Evolutionary conservation across 2,329 filamentous ascomycete species (phyloP).

Genomic region (Epichloe amarillans): DNA sequence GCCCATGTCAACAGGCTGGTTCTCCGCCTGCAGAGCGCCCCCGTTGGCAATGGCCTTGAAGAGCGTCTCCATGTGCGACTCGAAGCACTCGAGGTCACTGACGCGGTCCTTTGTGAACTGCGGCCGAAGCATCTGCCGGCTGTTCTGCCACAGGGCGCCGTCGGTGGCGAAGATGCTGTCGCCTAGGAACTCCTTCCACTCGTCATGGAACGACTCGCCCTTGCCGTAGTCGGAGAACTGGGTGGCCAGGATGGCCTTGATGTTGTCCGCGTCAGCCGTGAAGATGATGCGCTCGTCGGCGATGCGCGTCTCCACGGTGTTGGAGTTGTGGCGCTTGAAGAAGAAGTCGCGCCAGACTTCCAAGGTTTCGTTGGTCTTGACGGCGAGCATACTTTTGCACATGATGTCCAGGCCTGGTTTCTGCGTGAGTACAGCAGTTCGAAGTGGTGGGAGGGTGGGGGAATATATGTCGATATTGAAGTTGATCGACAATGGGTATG

Average conservation of each 20-base stretch:
- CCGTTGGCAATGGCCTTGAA: slow-evolving; percentile 52
- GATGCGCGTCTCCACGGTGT: slow-evolving; percentile 52
- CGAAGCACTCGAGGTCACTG: slow-evolving; percentile 69
- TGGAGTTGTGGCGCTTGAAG: slow-evolving; percentile 22
- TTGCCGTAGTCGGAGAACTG: slow-evolving; percentile 43
- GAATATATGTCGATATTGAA: neutral
- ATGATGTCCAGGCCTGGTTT: slow-evolving; percentile 49
- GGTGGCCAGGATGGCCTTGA: slow-evolving; percentile 42
- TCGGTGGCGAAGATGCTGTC: slow-evolving; percentile 66
- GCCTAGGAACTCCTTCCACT: slow-evolving; percentile 35
- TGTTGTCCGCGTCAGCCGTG: slow-evolving; percentile 41
- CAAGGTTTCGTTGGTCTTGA: slow-evolving; percentile 40
- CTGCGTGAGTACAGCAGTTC: neutral
- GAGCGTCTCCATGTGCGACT: slow-evolving; percentile 63
- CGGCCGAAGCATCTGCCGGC: slow-evolving; percentile 68
- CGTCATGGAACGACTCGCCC: slow-evolving; percentile 26
- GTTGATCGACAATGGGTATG: no score
- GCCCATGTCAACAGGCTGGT: slow-evolving; percentile 50
- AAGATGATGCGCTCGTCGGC: slow-evolving; percentile 30
- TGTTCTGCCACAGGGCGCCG: slow-evolving; percentile 63
- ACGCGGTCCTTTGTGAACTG: slow-evolving; percentile 80
- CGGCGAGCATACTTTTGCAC: slow-evolving; percentile 37
- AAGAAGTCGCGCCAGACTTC: slow-evolving; percentile 48
- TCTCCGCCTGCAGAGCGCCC: slow-evolving; percentile 43
- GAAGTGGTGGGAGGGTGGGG: no score